phyloP scores from a whole-genome alignment of 371 early-diverging fungal genomes.

The Haplosporangium sp. region DNA sequence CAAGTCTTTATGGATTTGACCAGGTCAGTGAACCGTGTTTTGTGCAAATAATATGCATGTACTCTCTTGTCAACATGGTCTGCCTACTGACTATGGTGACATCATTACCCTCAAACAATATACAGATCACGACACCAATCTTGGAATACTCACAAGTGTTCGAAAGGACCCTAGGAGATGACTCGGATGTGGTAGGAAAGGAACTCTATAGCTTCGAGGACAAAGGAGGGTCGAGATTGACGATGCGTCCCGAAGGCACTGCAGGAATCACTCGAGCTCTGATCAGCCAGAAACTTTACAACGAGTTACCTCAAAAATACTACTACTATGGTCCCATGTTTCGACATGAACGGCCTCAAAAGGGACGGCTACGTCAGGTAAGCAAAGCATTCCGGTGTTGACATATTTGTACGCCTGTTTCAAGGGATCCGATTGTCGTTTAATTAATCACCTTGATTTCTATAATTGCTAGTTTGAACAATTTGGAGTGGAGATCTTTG shows the following conservation, averaged over 20 bases:
- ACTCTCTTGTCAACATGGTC: too few species aligned
- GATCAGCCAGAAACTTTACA: constrained; percentile 57
- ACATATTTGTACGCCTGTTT: background rate
- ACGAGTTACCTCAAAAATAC: constrained; percentile 57
- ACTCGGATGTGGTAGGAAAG: constrained; percentile 74
- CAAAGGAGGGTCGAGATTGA: constrained; percentile 61
- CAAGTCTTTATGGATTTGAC: constrained; percentile 59
- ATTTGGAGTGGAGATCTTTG: constrained; percentile 70
- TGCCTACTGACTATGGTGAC: background rate
- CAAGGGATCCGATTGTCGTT: background rate
- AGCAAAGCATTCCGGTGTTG: background rate
- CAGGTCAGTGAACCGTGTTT: constrained; percentile 39
- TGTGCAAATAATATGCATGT: too few species aligned
- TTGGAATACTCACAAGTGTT: constrained; percentile 71
- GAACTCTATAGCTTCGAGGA: constrained; percentile 72
- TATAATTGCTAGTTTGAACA: constrained; percentile 67
- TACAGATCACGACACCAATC: constrained; percentile 66
- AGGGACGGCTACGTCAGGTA: constrained; percentile 71
- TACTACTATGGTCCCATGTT: constrained; percentile 76
- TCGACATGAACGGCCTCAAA: constrained; percentile 74
- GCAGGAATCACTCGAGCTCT: constrained; percentile 67
- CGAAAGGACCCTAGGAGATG: constrained; percentile 66
- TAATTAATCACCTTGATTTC: background rate
- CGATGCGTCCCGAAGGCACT: constrained; percentile 76
- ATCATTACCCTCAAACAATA: background rate